Percentiles rank a stretch among this genome's conserved stretches.
Evolutionary conservation across 495 filamentous ascomycete genomes (phyloP).

Genomic region (Filosporella fistucella): DNA sequence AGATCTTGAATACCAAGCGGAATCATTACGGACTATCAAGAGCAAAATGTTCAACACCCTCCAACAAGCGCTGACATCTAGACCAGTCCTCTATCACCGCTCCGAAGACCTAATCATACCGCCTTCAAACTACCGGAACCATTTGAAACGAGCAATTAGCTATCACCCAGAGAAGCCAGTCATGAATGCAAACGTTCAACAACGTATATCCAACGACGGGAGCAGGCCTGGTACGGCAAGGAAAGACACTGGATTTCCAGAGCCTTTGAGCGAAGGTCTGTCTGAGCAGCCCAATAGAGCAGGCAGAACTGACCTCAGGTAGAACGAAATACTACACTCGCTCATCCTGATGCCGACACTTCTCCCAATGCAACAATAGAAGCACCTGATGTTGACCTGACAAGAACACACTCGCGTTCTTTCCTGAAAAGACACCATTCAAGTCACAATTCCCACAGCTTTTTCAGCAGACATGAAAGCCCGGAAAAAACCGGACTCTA

Average conservation of each 20-base stretch:
- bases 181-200: slow-evolving; percentile 9
- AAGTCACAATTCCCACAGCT: background rate
- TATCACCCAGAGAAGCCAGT: background rate
- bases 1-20: too few species aligned
- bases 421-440: slow-evolving; percentile 7
- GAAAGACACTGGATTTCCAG: slow-evolving; percentile 19
- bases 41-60: background rate
- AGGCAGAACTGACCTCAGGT: background rate
- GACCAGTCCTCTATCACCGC: background rate
- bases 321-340: slow-evolving; percentile 25
- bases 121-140: background rate
- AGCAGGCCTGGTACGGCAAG: background rate
- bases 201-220: too few species aligned
- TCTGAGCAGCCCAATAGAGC: background rate
- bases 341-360: slow-evolving; percentile 24
- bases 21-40: too few species aligned
- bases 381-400: slow-evolving; percentile 7
- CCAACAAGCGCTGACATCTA: background rate
- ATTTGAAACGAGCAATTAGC: background rate
- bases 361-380: slow-evolving; percentile 21
- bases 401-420: background rate
- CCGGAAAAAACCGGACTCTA: slow-evolving; percentile 7
- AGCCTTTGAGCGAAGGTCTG: slow-evolving; percentile 20
- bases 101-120: slow-evolving; percentile 2
- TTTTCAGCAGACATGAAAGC: background rate